Evolutionary conservation across 176 grass and related monocot genomes (phyloP), one percentile per base, ranked within the genome.

Genomic region (Phragmites australis): DNA sequence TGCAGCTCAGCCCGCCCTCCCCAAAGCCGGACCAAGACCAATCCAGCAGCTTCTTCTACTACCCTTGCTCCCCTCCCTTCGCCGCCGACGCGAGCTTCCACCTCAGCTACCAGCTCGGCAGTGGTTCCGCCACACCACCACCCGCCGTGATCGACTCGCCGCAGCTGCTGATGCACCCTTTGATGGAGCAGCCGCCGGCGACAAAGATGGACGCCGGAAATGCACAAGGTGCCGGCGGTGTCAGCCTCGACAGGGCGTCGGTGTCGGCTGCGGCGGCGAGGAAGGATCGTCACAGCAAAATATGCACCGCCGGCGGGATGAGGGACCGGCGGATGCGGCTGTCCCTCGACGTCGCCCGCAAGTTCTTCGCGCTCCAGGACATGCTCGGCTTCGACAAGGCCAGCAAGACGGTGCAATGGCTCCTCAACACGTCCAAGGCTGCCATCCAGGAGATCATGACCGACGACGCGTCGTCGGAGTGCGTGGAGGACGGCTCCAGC

Each of bases 391-490:
- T 91, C 75, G 95, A 97, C 80, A 97, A 94, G 80, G 90, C 95
- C 23, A 97, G 95, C 92, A 97, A 97, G 83, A 97, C 95, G 40
- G 88, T 97, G 63, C 88, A 94, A 77, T 97, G 95, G 95, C 90
- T 97, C 67, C 92, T 97, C 65, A 78, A 87, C 81, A 81, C 76
- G 84, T 90, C 95, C 40, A 93, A 94, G 63, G 44, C 88, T 18
- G 92, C 95, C 70, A 97, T 97, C 70, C 74, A 72, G 65, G 88
- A 94, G 76, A 62, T 97, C 65, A 86, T 80, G 53, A 68, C 74
- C 63, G 56, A 78, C n/a, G 82, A 89, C 43, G 84, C 83, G 19
- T 88, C 88, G 7, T 90, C 88, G 1, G 89, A 83, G 26, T 91
- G 68, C 50, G 84, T 84, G 47, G 92, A 92, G 75, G 94, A 88